Conservation (phyloP, 257 asterid species). For the Solanum tacnaense region DNA sequence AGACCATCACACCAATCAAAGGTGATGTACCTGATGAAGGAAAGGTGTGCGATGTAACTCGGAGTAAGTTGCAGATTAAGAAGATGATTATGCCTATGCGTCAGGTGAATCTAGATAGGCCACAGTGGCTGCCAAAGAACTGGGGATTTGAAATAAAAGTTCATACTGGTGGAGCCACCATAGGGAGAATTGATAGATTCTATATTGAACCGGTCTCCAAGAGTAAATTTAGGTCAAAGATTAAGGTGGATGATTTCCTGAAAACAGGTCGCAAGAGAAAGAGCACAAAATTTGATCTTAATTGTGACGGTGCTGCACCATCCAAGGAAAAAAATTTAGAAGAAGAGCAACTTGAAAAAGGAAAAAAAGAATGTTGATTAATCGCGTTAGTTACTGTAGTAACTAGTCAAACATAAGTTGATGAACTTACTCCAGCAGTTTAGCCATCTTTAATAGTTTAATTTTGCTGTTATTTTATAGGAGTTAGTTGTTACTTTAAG, state of each 20-base stretch:
- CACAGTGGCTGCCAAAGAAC: neutral
- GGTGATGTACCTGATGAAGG: neutral
- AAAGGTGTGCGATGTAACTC: neutral
- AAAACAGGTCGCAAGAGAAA: neutral
- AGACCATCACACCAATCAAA: neutral
- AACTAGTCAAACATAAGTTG: neutral
- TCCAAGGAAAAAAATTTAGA: neutral
- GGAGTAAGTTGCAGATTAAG: neutral
- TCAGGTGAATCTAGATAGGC: neutral
- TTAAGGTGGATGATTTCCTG: neutral
- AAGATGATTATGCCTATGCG: neutral
- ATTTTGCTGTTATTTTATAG: too few relatives aligned
- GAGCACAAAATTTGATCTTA: neutral
- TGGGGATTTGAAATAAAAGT: neutral
- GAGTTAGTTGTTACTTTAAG: too few relatives aligned
- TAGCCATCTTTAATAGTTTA: too few relatives aligned
- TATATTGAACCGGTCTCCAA: neutral
- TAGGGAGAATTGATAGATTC: neutral
- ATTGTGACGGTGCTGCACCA: neutral
- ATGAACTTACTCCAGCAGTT: neutral
- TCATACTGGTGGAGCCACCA: neutral
- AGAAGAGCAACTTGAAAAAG: too few relatives aligned
- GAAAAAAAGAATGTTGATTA: neutral
- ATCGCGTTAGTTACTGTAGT: neutral
- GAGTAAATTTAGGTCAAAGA: neutral